These are phyloP conservation scores for Phytophthora cajani DNA, from an alignment of 352 stramenopile species.

Conservation along the genomic window DNA sequence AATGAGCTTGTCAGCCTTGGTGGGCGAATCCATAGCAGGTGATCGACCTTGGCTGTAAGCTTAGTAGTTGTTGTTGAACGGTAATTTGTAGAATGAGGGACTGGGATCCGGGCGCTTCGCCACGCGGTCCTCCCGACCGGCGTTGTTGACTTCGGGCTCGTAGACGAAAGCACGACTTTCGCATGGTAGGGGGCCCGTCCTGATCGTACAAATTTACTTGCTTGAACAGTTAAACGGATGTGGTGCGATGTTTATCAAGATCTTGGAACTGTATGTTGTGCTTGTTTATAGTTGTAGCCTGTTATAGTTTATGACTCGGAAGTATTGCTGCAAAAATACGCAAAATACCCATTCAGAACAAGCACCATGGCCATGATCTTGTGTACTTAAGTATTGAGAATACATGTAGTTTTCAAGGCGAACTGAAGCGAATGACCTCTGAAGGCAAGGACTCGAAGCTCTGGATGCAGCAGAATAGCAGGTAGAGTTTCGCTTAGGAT, in stretches of 20 bases:
- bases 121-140: background rate
- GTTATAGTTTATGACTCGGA: background rate
- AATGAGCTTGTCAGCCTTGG: slow-evolving; percentile 41
- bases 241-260: background rate
- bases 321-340: background rate
- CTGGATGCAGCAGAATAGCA: no score
- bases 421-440: no score
- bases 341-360: background rate
- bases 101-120: background rate
- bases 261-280: background rate
- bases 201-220: background rate
- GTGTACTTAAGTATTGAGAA: no score
- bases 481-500: no score
- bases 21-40: slow-evolving; percentile 12
- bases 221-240: background rate
- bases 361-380: no score
- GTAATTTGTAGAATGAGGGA: slow-evolving; percentile 9
- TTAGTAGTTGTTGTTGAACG: background rate
- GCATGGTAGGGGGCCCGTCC: background rate
- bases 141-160: no score
- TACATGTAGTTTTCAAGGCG: no score
- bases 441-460: no score
- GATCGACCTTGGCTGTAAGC: background rate
- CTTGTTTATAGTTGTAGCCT: background rate
- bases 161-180: slow-evolving; percentile 6